A percentile compares a stretch with the other conserved stretches of the same genome.
Evolutionary conservation across 352 stramenopile genomes (phyloP).

Genomic region (Thalassiosira mediterranea): DNA sequence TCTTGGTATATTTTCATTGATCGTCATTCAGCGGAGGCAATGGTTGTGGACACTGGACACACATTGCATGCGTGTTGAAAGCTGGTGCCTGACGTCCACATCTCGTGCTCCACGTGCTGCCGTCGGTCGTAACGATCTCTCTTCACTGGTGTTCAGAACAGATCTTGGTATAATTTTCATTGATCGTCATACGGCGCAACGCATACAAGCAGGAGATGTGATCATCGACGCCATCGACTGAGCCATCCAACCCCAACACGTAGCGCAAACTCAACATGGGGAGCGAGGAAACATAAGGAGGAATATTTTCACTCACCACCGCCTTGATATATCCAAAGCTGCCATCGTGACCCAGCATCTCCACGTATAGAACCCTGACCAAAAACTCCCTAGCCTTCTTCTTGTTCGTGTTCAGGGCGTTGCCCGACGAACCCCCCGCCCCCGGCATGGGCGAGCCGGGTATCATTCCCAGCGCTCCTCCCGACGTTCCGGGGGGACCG

Average conservation of each 20-base stretch:
- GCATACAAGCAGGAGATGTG: conserved; percentile 12
- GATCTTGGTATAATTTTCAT: conserved; percentile 49
- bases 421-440: conserved; percentile 12
- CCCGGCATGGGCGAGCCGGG: conserved; percentile 30
- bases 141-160: conserved; percentile 43
- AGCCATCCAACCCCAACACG: too few relatives aligned
- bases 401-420: conserved; percentile 83
- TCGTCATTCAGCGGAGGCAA: neutral
- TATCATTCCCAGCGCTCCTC: conserved; percentile 31
- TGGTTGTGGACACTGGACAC: too few relatives aligned
- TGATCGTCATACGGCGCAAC: conserved; percentile 37
- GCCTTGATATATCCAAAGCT: conserved; percentile 97
- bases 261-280: too few relatives aligned
- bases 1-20: conserved; percentile 39
- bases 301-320: conserved; percentile 55
- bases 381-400: conserved; percentile 98
- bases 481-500: conserved; percentile 10
- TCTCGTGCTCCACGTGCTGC: too few relatives aligned
- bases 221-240: too few relatives aligned
- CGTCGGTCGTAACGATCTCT: conserved; percentile 41
- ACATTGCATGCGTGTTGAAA: too few relatives aligned
- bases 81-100: neutral
- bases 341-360: conserved; percentile 99
- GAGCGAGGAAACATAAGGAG: too few relatives aligned
- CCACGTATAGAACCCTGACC: conserved; percentile 99